Evolutionary conservation across 306 rosid species (phyloP), one percentile per base, ranked within the genome.

Genomic region (Luffa acutangula): DNA sequence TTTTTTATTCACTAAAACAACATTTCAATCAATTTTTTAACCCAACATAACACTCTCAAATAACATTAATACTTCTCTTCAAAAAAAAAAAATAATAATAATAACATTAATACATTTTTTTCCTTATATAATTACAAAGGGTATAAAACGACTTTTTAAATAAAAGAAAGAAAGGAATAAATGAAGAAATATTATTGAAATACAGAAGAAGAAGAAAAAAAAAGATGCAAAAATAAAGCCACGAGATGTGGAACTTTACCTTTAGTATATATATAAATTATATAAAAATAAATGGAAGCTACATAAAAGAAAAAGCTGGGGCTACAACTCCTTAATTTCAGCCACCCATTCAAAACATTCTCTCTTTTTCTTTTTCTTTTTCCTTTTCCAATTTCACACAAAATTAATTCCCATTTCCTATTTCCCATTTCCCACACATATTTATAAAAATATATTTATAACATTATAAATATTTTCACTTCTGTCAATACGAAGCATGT

Each of bases 401-500:
- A 74, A 74, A 31, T 74, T 66, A 65, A 66, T 18, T 18, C 74
- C 33, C 74, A 66, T 33, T 64, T 37, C 46, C 69, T 25, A 0
- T 25, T 25, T 25, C 31, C 31, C 7, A 20, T 42, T 42, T 42
- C 39, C 37, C 46, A 51, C 45, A 51, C 45, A 49, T 6, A 31
- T 72, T 46, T 71, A 11, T 71, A n/a, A n/a, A 71, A 33, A 62
- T 10, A 62, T 62, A 71, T 45, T 70, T 43, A 39, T 41, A 41
- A 36, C 21, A 42, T 18, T 18, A 34, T 75, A 8, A 42, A 70
- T 43, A 43, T 15, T 53, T 52, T 15, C 17, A 10, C 10, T 3
- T 9, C 5, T 1, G 4, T 79, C 82, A 82, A 79, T 80, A 85
- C 41, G 98, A 90, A 80, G 91, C 90, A 86, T 88, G 79, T 82